These are phyloP conservation scores for Erodium texanum DNA, from an alignment of 441 rosid species.

Conservation along the genomic window DNA sequence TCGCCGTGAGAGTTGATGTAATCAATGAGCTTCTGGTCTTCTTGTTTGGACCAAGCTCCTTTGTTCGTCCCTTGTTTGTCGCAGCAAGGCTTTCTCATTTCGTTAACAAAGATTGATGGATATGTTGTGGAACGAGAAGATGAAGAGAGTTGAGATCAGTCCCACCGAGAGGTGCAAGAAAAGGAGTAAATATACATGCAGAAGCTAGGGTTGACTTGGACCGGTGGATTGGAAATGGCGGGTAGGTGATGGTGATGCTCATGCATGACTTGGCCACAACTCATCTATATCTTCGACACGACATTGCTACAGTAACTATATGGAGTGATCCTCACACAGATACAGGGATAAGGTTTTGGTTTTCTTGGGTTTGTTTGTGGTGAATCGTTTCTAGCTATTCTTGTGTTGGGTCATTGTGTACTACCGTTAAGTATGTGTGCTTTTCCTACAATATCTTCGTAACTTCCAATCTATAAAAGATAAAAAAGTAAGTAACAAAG, in stretches of 20 bases:
- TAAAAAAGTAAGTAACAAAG: too few relatives aligned
- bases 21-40: constrained; percentile 36
- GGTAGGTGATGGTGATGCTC: constrained; percentile 22
- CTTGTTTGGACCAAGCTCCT: constrained; percentile 39
- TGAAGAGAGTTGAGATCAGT: background rate
- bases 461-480: too few relatives aligned
- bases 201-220: constrained; percentile 29
- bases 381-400: too few relatives aligned
- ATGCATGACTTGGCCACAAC: background rate
- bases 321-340: background rate
- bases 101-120: background rate
- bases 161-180: constrained; percentile 9
- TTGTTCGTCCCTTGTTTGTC: constrained; percentile 32
- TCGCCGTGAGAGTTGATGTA: constrained; percentile 30
- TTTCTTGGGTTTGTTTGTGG: background rate
- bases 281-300: background rate
- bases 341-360: background rate
- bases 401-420: too few relatives aligned
- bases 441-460: background rate
- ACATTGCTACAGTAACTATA: background rate
- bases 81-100: constrained; percentile 41
- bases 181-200: constrained; percentile 20
- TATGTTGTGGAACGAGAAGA: background rate
- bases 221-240: constrained; percentile 29
- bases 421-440: background rate